phyloP scores from a whole-genome alignment of 2,329 filamentous ascomycete species.

The Trichophyton mentagrophytes region DNA sequence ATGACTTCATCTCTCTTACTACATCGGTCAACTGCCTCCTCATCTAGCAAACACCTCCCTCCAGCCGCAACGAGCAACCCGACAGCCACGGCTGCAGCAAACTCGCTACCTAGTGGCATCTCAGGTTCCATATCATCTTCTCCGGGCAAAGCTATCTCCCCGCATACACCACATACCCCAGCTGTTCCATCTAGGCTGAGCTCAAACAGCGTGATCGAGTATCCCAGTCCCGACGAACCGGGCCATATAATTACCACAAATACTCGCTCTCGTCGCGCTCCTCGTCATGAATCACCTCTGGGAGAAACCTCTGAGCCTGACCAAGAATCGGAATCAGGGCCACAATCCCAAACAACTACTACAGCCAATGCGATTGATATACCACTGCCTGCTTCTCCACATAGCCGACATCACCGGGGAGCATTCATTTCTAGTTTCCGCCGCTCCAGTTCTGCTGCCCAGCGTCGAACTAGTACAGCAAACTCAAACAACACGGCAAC shows the following conservation, averaged over 20 bases:
- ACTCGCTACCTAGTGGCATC: not conserved
- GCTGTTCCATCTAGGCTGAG: slow-evolving; percentile 88
- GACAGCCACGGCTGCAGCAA: not conserved
- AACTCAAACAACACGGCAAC: not conserved
- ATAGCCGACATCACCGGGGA: slow-evolving; percentile 7
- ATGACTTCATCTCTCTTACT: slow-evolving; percentile 82
- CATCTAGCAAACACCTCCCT: slow-evolving; percentile 60
- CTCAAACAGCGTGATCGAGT: slow-evolving; percentile 73
- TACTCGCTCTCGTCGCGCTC: slow-evolving; percentile 14
- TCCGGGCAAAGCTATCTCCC: slow-evolving; percentile 77
- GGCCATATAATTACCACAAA: slow-evolving; percentile 14
- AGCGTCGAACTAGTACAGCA: slow-evolving; percentile 22
- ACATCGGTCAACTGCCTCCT: slow-evolving; percentile 56
- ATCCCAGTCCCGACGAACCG: slow-evolving; percentile 34
- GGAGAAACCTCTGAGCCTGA: slow-evolving; percentile 25
- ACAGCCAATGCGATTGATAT: slow-evolving; percentile 37
- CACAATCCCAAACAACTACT: slow-evolving; percentile 21
- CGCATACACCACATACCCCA: slow-evolving; percentile 82
- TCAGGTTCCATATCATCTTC: slow-evolving; percentile 66
- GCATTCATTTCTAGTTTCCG: slow-evolving; percentile 30
- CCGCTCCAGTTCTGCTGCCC: slow-evolving; percentile 34
- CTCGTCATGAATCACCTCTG: slow-evolving; percentile 20
- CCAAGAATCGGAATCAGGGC: slow-evolving; percentile 14
- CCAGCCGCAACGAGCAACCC: slow-evolving; percentile 53
- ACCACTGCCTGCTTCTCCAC: slow-evolving; percentile 31